Conservation (phyloP, 169 alveolate species). For the Ichthyophthirius multifiliis region DNA sequence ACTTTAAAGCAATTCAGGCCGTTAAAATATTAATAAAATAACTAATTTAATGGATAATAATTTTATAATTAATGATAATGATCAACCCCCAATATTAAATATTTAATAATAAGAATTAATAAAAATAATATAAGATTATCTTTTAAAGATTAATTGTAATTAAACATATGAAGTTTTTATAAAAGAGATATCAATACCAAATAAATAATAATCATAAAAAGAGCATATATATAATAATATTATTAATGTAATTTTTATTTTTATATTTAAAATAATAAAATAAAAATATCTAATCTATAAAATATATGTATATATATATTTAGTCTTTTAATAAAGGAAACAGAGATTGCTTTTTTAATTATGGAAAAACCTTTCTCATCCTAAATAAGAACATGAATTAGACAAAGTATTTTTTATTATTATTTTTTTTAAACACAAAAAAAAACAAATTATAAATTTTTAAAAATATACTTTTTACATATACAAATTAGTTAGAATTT, state of each 20-base stretch:
- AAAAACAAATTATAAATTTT: neutral
- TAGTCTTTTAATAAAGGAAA: neutral
- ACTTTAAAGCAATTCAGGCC: no score
- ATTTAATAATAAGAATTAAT: no score
- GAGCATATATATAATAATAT: neutral
- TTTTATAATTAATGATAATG: no score
- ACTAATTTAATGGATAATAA: no score
- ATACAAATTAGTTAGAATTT: constrained; percentile 71
- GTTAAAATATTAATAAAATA: no score
- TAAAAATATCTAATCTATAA: neutral
- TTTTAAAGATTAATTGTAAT: neutral
- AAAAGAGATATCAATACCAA: neutral
- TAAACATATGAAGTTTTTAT: neutral
- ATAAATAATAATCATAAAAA: neutral
- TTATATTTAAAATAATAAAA: neutral
- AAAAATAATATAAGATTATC: neutral
- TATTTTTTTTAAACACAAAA: neutral
- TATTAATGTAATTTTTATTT: neutral
- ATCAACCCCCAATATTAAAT: no score
- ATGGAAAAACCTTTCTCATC: neutral
- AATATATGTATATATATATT: neutral
- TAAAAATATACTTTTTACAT: constrained; percentile 47
- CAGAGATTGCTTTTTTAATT: neutral
- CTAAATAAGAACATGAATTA: neutral
- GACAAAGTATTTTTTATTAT: neutral